A percentile compares a stretch with the other conserved stretches of the same genome.
phyloP scores from a whole-genome alignment of 495 filamentous ascomycete species.

The Neurospora pannonica region DNA sequence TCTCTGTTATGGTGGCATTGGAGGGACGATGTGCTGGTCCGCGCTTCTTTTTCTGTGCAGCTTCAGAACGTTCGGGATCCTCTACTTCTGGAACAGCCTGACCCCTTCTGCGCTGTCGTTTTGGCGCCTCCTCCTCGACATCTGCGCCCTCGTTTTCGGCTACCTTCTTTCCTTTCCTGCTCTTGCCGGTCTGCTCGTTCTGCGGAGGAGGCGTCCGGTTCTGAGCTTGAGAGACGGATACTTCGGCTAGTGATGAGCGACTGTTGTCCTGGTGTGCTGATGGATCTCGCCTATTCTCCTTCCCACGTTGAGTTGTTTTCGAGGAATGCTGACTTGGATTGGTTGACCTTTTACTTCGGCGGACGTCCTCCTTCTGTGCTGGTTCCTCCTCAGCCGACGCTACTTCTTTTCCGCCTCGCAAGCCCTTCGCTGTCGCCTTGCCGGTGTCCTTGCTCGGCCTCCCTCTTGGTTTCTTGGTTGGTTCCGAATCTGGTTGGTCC shows the following conservation, averaged over 20 bases:
- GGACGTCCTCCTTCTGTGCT: neutral
- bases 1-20: neutral
- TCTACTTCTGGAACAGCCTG: neutral
- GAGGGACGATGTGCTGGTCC: neutral
- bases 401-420: neutral
- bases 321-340: neutral
- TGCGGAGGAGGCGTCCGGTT: conserved; percentile 3
- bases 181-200: neutral
- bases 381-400: neutral
- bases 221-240: conserved; percentile 15
- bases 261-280: conserved; percentile 4
- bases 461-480: neutral
- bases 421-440: neutral
- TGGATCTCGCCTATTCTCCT: neutral
- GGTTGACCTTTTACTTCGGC: conserved; percentile 4
- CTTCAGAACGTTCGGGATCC: neutral
- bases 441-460: neutral
- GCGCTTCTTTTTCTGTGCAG: neutral
- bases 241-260: conserved; percentile 15
- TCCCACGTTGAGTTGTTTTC: neutral
- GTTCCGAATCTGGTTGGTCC: neutral
- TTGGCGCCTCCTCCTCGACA: neutral
- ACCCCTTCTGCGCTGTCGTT: neutral
- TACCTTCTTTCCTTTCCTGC: conserved; percentile 7
- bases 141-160: neutral